These are phyloP conservation scores for Colletotrichum sp. DNA, from an alignment of 2,329 filamentous ascomycete genomes.

Conservation along the genomic window DNA sequence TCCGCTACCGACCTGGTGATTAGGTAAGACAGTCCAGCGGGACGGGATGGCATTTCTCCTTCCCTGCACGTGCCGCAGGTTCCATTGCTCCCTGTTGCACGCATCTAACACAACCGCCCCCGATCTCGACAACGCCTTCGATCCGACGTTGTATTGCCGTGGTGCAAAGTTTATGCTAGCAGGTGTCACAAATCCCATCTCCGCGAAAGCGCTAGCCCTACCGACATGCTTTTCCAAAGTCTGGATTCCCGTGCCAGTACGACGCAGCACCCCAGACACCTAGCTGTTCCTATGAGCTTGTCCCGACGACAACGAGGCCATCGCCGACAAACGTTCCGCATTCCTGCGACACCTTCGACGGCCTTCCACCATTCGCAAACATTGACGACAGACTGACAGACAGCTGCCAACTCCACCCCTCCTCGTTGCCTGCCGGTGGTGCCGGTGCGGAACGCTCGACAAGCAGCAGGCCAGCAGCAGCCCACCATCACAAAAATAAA, in stretches of 20 bases:
- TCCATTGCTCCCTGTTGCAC: background rate
- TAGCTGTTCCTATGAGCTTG: background rate
- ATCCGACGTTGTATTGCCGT: constrained; percentile 8
- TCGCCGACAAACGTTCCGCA: background rate
- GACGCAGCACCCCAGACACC: background rate
- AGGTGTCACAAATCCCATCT: constrained; percentile 1
- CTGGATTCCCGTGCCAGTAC: background rate
- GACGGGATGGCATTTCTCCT: background rate
- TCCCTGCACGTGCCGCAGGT: background rate
- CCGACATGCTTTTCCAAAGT: background rate
- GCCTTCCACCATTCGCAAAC: background rate
- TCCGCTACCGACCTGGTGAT: rapidly evolving
- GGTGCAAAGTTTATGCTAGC: background rate
- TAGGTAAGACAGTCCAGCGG: background rate
- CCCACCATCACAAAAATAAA: background rate
- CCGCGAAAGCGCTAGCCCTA: background rate
- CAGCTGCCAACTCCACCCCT: background rate
- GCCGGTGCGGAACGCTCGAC: background rate
- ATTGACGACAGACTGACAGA: background rate
- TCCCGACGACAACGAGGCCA: background rate
- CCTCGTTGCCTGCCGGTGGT: background rate
- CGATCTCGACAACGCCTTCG: background rate
- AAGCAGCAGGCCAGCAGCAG: background rate
- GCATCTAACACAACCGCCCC: background rate
- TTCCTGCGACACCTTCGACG: background rate